Evolutionary conservation across 306 rosid genomes (phyloP), one percentile per base, ranked within the genome.

Genomic region (Trifolium dubium): DNA sequence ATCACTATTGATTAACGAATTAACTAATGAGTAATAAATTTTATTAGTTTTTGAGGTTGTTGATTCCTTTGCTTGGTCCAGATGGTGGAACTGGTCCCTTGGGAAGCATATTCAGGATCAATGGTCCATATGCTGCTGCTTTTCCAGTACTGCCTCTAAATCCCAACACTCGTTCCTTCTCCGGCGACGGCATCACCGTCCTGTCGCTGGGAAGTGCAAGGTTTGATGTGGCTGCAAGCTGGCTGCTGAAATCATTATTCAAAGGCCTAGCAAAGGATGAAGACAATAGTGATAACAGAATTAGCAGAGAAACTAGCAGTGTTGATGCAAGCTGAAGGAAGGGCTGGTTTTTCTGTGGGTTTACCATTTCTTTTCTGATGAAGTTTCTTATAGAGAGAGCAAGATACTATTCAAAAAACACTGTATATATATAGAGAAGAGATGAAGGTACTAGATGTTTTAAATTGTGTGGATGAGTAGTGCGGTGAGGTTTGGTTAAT

Each of bases 31-130:
- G 23, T 23, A 23, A 23, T 23, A 23, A 1, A 23, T 23, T 23
- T 23, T 0, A 23, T 23, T 23, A 88, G 82, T 78, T 82, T 70
- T 85, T 86, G 77, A 75, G 0, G 82, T 12, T n/a, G 91, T 93
- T 80, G 72, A 4, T 73, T 69, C 89, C 64, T 76, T 39, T 61
- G 92, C 96, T 87, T 50, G 96, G 97, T 46, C 77, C 99, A 14
- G 97, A 86, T 4, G 88, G 71, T 5, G 90, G 84, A 6, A 74
- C 71, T 1, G 4, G 0, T 5, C 89, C 93, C n/a, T 83, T 94
- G 3, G 99, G 93, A 7, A 94, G 93, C 90, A 86, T 87, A 69
- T 72, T 81, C 17, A 94, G 73, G 23, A 86, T 12, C 76, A 89
- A 23, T 0, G 86, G 18, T 5, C 77, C 75, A 8, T 79, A 79